phyloP scores from a whole-genome alignment of 768 basidiomycete species.

The Leccinum olivaceopallidum region DNA sequence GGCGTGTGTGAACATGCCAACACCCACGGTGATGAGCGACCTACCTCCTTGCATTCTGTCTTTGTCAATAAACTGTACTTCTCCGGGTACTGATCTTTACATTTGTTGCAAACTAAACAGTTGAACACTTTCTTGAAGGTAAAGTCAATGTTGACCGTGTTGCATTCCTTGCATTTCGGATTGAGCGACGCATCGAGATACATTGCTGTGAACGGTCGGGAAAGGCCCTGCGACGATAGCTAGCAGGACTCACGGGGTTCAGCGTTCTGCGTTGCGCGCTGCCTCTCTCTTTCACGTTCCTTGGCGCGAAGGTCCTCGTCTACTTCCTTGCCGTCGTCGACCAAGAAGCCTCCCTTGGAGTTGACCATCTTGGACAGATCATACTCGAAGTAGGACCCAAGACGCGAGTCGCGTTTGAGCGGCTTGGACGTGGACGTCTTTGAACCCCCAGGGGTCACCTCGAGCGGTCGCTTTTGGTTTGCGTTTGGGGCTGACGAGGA shows the following conservation, averaged over 20 bases:
- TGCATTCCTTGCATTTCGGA: slow-evolving; percentile 85
- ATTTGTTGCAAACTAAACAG: slow-evolving; percentile 83
- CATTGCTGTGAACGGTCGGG: slow-evolving; percentile 54
- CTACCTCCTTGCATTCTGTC: slow-evolving; percentile 95
- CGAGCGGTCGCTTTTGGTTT: slow-evolving; percentile 77
- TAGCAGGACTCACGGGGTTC: slow-evolving; percentile 58
- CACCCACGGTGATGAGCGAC: slow-evolving; percentile 19
- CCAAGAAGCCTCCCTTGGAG: slow-evolving; percentile 91
- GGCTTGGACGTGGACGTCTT: slow-evolving; percentile 59
- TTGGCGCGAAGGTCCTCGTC: slow-evolving; percentile 74
- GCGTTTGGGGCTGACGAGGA: slow-evolving; percentile 52
- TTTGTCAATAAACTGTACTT: slow-evolving; percentile 95
- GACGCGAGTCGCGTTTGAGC: slow-evolving; percentile 70
- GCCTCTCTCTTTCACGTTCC: slow-evolving; percentile 79
- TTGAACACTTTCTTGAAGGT: slow-evolving; percentile 80
- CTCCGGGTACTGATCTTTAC: slow-evolving; percentile 88
- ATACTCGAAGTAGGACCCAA: slow-evolving; percentile 96
- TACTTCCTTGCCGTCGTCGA: slow-evolving; percentile 83
- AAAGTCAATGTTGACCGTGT: slow-evolving; percentile 86
- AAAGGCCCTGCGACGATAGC: not conserved
- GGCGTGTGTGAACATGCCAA: slow-evolving; percentile 1
- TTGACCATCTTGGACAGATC: slow-evolving; percentile 97
- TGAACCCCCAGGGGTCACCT: slow-evolving; percentile 54
- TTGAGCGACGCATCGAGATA: slow-evolving; percentile 70
- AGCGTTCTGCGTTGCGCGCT: slow-evolving; percentile 70